Evolutionary conservation across 75 land plant genomes (phyloP).

Genomic region (Sequoiadendron giganteum): DNA sequence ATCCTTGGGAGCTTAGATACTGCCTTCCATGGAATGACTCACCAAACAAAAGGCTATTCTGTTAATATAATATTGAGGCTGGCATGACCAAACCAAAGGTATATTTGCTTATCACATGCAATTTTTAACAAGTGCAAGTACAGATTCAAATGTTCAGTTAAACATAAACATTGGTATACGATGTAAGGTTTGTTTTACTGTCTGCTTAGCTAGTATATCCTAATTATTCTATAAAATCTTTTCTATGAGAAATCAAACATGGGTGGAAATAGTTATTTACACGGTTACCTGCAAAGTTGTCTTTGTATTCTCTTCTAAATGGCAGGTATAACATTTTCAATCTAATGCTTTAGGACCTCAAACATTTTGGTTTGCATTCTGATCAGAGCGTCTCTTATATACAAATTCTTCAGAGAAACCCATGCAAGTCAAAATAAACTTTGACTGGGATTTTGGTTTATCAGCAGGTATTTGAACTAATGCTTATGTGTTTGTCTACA

Average conservation of each 20-base stretch:
- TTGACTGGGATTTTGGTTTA: neutral
- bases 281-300: neutral
- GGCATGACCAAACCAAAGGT: neutral
- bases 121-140: neutral
- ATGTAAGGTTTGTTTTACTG: neutral
- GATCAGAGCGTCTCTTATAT: neutral
- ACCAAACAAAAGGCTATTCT: neutral
- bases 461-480: neutral
- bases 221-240: no score
- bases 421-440: neutral
- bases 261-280: neutral
- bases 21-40: neutral
- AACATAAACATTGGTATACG: neutral
- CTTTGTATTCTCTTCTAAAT: neutral
- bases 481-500: neutral
- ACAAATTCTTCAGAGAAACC: neutral
- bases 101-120: neutral
- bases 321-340: neutral
- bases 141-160: neutral
- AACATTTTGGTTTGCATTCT: neutral
- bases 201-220: neutral
- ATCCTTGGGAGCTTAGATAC: neutral
- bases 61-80: neutral
- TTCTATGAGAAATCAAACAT: neutral
- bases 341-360: neutral